Conservation (phyloP, 2,329 filamentous ascomycete species). For the Tolypocladium guangdongense region DNA sequence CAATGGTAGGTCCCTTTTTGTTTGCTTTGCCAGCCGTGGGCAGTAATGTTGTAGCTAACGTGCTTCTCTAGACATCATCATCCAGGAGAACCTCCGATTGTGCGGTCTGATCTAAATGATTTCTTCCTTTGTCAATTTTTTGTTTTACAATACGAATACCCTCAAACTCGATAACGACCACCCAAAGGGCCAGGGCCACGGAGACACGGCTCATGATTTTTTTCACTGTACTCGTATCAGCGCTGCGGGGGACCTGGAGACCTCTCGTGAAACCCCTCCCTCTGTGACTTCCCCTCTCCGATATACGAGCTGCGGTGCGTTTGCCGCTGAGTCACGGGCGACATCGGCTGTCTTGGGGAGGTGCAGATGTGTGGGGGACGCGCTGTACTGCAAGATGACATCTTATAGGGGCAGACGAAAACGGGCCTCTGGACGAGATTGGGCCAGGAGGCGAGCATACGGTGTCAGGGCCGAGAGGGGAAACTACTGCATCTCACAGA, state of each 20-base stretch:
- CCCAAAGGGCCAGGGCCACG: constrained; percentile 26
- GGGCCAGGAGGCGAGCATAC: constrained; percentile 5
- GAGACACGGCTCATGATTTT: constrained; percentile 25
- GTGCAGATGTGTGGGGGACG: not conserved
- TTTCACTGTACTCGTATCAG: constrained; percentile 22
- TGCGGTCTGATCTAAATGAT: constrained; percentile 82
- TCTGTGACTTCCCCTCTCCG: not conserved
- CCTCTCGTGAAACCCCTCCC: not conserved
- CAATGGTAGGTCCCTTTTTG: constrained; percentile 61
- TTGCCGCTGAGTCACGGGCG: not conserved
- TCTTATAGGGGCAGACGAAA: not conserved
- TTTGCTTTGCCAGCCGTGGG: not conserved
- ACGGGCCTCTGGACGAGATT: not conserved
- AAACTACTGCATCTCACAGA: constrained; percentile 20
- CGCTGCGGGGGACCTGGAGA: constrained; percentile 9
- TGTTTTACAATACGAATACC: constrained; percentile 28
- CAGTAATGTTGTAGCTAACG: constrained; percentile 27
- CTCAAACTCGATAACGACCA: constrained; percentile 30
- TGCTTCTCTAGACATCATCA: constrained; percentile 74
- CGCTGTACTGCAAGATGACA: not conserved
- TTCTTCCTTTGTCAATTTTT: constrained; percentile 19
- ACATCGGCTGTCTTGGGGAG: not conserved
- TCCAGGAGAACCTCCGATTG: constrained; percentile 95
- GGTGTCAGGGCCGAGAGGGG: constrained; percentile 7
- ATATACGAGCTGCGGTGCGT: not conserved